Evolutionary conservation across 2,329 filamentous ascomycete species (phyloP), one percentile per base, ranked within the genome.

Genomic region (Arthrobotrys iridis): DNA sequence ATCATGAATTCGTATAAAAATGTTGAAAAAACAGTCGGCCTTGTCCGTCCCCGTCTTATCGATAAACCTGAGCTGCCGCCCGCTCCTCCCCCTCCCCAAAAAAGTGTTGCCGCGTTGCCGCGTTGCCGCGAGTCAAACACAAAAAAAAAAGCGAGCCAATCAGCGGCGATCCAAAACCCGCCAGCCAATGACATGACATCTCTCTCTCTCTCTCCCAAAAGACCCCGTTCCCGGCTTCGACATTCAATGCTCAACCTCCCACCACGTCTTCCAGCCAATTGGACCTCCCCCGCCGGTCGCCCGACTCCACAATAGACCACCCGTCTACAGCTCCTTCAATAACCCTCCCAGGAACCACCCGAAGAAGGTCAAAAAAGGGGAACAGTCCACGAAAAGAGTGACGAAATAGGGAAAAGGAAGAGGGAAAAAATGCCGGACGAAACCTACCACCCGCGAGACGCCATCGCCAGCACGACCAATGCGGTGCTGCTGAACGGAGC

Each of bases 391-490:
- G n/a, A n/a, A n/a, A n/a, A n/a, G n/a, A n/a, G n/a, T n/a, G n/a
- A n/a, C n/a, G n/a, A n/a, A n/a, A n/a, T n/a, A n/a, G n/a, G n/a
- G n/a, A n/a, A n/a, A n/a, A n/a, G n/a, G n/a, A n/a, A n/a, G n/a
- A n/a, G n/a, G n/a, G n/a, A n/a, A n/a, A n/a, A 18, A 20, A 55
- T 55, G 50, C 15, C 50, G 11, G 83, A 84, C 79, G 84, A 87
- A 74, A 78, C 81, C 77, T 96, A 90, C 83, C 88, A 91, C 78
- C 88, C 90, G 55, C 88, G 89, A 8, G 62, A 74, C 15, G 70
- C 70, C 10, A 28, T 74, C 35, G 28, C 55, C 8, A 74, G 28
- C 62, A 58, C 62, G 8, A 62, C 55, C 0, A 74, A 67, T 10
- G 70, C 70, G 15, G 26, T 74, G 4, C 26, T 63, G 22, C 28